Conservation (phyloP, 495 filamentous ascomycete species). For the Clavariopsis aquatica region DNA sequence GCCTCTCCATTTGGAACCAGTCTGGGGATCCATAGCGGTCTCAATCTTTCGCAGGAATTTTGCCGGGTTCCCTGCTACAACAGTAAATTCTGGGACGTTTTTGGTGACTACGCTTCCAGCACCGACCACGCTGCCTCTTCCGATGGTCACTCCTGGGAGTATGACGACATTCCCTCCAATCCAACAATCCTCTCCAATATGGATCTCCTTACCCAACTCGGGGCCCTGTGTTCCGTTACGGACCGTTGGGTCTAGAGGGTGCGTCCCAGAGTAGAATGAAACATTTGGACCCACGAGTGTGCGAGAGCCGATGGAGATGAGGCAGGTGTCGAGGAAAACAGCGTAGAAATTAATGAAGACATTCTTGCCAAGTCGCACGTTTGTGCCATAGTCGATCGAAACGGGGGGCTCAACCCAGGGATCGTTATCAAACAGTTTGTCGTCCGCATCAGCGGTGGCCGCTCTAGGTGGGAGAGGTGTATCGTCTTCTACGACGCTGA, state of each 20-base stretch:
- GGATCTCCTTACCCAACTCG: slow-evolving; percentile 73
- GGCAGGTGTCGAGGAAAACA: slow-evolving; percentile 74
- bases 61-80: slow-evolving; percentile 47
- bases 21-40: slow-evolving; percentile 29
- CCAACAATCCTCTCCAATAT: slow-evolving; percentile 87
- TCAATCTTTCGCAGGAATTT: slow-evolving; percentile 40
- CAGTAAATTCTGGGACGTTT: slow-evolving; percentile 42
- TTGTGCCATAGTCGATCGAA: slow-evolving; percentile 73
- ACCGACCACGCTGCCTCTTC: slow-evolving; percentile 72
- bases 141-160: slow-evolving; percentile 77
- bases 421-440: slow-evolving; percentile 58
- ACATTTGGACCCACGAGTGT: slow-evolving; percentile 81
- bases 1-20: slow-evolving; percentile 13
- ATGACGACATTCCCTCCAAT: slow-evolving; percentile 76
- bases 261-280: slow-evolving; percentile 68
- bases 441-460: slow-evolving; percentile 59
- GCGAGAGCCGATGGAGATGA: slow-evolving; percentile 74
- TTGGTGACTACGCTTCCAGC: slow-evolving; percentile 91
- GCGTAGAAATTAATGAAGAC: slow-evolving; percentile 80
- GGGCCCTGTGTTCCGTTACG: slow-evolving; percentile 75
- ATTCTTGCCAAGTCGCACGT: slow-evolving; percentile 64
- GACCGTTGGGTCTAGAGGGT: slow-evolving; percentile 72
- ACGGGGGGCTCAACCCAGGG: slow-evolving; percentile 74
- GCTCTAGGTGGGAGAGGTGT: slow-evolving; percentile 62
- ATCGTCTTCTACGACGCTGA: slow-evolving; percentile 60